Evolutionary conservation across 2,329 filamentous ascomycete genomes (phyloP).

Genomic region (Trichoderma cornu-damae): DNA sequence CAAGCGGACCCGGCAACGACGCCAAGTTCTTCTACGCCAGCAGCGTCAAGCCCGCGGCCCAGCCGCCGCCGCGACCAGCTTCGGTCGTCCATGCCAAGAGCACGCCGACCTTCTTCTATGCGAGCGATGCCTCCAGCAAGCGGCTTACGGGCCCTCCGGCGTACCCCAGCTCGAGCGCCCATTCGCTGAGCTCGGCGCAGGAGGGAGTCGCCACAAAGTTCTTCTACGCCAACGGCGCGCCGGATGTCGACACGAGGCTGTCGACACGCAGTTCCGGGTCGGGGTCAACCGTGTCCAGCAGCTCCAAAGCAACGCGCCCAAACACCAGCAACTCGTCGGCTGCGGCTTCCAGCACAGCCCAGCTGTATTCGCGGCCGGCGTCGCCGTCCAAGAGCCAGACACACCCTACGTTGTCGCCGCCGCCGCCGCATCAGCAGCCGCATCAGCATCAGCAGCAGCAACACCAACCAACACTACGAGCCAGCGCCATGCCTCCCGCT

Average conservation of each 20-base stretch:
- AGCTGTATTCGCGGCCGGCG: conserved; percentile 38
- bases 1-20: conserved; percentile 29
- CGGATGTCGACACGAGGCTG: conserved; percentile 41
- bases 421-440: conserved; percentile 18
- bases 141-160: conserved; percentile 30
- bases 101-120: conserved; percentile 50
- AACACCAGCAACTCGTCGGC: conserved; percentile 30
- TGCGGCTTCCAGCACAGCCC: conserved; percentile 20
- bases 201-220: conserved; percentile 57
- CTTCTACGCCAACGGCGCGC: conserved; percentile 66
- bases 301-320: conserved; percentile 42
- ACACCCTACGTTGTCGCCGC: conserved; percentile 22
- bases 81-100: conserved; percentile 43
- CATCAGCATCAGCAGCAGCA: too few species aligned
- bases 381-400: conserved; percentile 46
- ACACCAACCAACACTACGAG: conserved; percentile 20
- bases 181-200: conserved; percentile 33
- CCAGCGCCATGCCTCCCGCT: conserved; percentile 22
- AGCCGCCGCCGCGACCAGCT: conserved; percentile 36
- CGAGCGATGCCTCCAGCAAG: conserved; percentile 45
- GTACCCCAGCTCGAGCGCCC: conserved; percentile 31
- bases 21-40: conserved; percentile 88
- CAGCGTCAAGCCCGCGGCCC: conserved; percentile 55
- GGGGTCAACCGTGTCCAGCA: conserved; percentile 43
- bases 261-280: conserved; percentile 37